These are phyloP conservation scores for Thuja plicata DNA, from an alignment of 83 land plant genomes.

Conservation along the genomic window DNA sequence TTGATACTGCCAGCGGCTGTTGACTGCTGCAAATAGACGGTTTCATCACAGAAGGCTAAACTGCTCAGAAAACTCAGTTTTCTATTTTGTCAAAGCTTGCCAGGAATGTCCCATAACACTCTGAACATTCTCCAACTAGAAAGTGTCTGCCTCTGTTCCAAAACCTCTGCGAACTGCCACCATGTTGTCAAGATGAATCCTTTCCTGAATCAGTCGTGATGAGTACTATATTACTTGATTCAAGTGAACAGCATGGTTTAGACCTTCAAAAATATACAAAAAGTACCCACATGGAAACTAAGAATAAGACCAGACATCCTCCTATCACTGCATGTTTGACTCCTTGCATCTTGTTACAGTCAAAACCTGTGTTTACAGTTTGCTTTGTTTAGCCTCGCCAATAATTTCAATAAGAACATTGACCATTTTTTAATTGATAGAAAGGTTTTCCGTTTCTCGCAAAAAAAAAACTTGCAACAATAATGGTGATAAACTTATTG, in stretches of 20 bases:
- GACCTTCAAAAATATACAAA: not conserved
- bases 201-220: not conserved
- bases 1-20: too few species aligned
- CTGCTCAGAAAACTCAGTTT: too few species aligned
- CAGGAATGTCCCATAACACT: too few species aligned
- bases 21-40: too few species aligned
- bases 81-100: too few species aligned
- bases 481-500: constrained; percentile 6
- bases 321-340: not conserved
- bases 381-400: too few species aligned
- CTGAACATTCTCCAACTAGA: too few species aligned
- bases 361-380: not conserved
- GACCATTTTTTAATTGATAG: not conserved
- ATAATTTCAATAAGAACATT: constrained; percentile 10
- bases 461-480: not conserved
- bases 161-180: too few species aligned
- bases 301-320: not conserved
- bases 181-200: too few species aligned
- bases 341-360: not conserved
- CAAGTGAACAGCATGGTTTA: not conserved
- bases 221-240: not conserved
- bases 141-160: too few species aligned
- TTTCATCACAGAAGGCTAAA: too few species aligned
- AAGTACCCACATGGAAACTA: not conserved
- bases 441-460: not conserved